Base-by-base conservation (phyloP, 805 yeast genomes). In the Starmerella floris region DNA sequence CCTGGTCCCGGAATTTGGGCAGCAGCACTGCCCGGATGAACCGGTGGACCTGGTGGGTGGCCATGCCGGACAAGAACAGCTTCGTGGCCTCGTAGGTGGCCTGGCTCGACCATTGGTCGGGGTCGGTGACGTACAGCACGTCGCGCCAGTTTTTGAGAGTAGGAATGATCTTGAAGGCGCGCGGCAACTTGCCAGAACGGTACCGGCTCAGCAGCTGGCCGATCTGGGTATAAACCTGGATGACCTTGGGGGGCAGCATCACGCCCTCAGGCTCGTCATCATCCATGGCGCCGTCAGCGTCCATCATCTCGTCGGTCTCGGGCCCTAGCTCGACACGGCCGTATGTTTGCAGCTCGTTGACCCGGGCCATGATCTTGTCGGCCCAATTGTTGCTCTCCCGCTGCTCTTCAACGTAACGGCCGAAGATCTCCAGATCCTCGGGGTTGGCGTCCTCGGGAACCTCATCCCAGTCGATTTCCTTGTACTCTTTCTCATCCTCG, bases 101-200 rank as follows among this genome's bases (percentile, higher is more conserved):
- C 56, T 87, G 88, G 16, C 96, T 87, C 16, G 97, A 82, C 99
- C 99, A 91, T 23, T 69, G 65, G 49, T 76, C 85, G 8, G 98
- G 98, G 52, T 84, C 76, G 1, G 97, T 87, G 32, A 91, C 95
- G 57, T 77, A 88, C 28, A 91, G 66, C 27, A 91, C 80, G 60
- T 88, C 97, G 60, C 85, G 85, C 99, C 99, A 91, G 63, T 88
- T 88, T 53, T 73, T 79, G 51, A 91, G 70, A 3, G 94, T 73
- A 28, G 99, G 99, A 43, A 93, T 73, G 39, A 91, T 94, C 59
- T 91, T 91, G 69, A 91, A 91, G 27, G 93, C 73, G 56, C 88
- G 87, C n/a, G 98, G 98, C 41, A 91, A 69, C 62, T 87, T 87
- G 39, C 98, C 99, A 56, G 91, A 94, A 31, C 87, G 80, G 75